Base-by-base conservation (phyloP, 805 yeast species). In the Candida boidinii region DNA sequence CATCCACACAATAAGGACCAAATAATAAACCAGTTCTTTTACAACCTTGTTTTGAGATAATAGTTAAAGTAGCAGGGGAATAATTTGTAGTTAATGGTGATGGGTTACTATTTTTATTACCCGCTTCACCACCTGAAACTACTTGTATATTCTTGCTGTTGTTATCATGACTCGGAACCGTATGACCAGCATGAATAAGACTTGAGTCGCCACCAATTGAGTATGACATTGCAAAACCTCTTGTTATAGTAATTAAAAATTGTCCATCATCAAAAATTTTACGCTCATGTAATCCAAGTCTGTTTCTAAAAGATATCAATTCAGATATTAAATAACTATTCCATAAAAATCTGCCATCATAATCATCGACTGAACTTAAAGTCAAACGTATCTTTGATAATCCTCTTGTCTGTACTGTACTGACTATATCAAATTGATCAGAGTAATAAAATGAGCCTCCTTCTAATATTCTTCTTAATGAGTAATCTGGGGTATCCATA, bases 1-100 rank as follows among this genome's bases (percentile, higher is more conserved):
- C 79, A 45, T 73, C 79, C 43, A 71, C 60, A 22, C 79, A 74
- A 58, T 68, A 68, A 20, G 72, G 72, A 1, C 79, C 79, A 46
- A 71, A 72, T 14, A 72, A 49, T 10, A 26, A 7, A 0, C 76
- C 76, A 10, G 34, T 39, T 39, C 66, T 68, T 20, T 48, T 46
- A 37, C 76, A 68, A 20, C 67, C 60, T 39, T 73, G 79, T 42
- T 68, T 71, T 3, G 76, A 62, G 9, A 73, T 66, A 9, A 73
- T 55, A 0, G 78, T 69, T 23, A 73, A 39, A 19, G 53, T 55
- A 17, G 54, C 51, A n/a, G 48, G 47, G 2, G 39, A 38, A 7
- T 13, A 8, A 4, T 62, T 49, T n/a, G n/a, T n/a, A n/a, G n/a
- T n/a, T n/a, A n/a, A n/a, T n/a, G n/a, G n/a, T n/a, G n/a, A n/a